These are phyloP conservation scores for Blastocystis sp. DNA, from an alignment of 352 stramenopile genomes.

Conservation along the genomic window DNA sequence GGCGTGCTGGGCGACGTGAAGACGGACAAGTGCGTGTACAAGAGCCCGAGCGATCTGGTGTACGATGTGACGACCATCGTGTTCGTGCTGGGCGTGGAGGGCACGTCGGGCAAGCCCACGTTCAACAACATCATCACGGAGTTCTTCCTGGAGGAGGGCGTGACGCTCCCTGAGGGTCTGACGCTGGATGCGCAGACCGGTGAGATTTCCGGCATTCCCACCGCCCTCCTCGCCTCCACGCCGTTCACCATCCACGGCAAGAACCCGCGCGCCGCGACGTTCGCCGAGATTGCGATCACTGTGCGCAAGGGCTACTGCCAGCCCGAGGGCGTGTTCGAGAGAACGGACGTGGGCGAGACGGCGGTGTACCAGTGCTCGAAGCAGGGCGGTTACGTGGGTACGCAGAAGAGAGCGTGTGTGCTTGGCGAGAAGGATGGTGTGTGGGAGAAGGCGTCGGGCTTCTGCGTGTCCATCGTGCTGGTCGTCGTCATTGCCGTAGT, in stretches of 20 bases:
- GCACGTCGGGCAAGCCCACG: background rate
- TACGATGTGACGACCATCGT: background rate
- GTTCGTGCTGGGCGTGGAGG: background rate
- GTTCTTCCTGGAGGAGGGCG: slow-evolving; percentile 13
- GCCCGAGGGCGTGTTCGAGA: background rate
- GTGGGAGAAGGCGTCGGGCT: slow-evolving; percentile 19
- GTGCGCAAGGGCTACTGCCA: background rate
- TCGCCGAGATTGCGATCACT: background rate
- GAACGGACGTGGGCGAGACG: slow-evolving; percentile 14
- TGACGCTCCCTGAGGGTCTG: slow-evolving; percentile 5
- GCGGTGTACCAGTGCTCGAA: background rate
- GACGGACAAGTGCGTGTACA: slow-evolving; percentile 14
- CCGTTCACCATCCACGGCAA: slow-evolving; percentile 9
- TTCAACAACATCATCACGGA: slow-evolving; percentile 11
- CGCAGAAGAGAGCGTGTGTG: slow-evolving; percentile 4
- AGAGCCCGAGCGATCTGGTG: background rate
- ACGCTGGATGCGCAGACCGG: slow-evolving; percentile 2
- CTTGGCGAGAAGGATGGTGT: slow-evolving; percentile 8
- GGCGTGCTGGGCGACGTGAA: slow-evolving; percentile 28
- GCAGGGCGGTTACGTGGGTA: slow-evolving; percentile 12
- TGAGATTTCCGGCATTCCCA: background rate
- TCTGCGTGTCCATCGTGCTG: slow-evolving; percentile 13
- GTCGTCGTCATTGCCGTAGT: slow-evolving; percentile 25
- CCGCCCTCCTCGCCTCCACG: background rate
- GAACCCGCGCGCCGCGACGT: background rate